Evolutionary conservation across 2,329 filamentous ascomycete genomes (phyloP).

Genomic region (Trichoderma atrobrunneum): DNA sequence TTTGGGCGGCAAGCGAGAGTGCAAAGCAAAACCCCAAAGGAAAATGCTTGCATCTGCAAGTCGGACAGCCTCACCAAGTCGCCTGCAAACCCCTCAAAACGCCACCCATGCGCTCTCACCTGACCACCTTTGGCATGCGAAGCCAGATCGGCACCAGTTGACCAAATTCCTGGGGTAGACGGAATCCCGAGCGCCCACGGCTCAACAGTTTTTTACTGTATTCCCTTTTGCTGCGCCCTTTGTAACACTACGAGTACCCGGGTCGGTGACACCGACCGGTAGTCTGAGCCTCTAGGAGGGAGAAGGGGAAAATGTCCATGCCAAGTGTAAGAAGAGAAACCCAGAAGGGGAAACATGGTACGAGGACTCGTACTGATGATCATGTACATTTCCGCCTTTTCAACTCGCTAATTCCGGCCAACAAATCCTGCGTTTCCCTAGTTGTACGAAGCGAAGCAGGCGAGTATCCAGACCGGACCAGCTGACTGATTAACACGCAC

Average conservation of each 20-base stretch:
- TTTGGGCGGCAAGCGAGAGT: background rate
- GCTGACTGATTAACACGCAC: background rate
- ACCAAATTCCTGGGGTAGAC: slow-evolving; percentile 7
- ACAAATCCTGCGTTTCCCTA: background rate
- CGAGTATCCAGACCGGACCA: background rate
- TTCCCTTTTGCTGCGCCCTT: slow-evolving; percentile 1
- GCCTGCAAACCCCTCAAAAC: background rate
- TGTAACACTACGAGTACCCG: background rate
- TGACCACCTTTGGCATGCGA: slow-evolving; percentile 12
- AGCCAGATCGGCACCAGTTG: slow-evolving; percentile 12
- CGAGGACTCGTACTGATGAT: too few species aligned
- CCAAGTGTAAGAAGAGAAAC: background rate
- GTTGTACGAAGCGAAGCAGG: background rate
- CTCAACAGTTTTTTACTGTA: background rate
- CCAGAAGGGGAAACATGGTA: too few species aligned
- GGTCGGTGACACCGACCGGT: slow-evolving; percentile 3
- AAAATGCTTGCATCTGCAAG: background rate
- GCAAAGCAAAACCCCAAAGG: background rate
- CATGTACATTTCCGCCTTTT: background rate
- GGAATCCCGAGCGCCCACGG: background rate
- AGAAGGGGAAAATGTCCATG: background rate
- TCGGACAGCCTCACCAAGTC: background rate
- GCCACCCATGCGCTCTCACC: slow-evolving; percentile 14
- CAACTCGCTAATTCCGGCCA: background rate
- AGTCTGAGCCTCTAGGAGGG: background rate